These are phyloP conservation scores for Pythium phragmiticola DNA, from an alignment of 352 stramenopile species.

Conservation along the genomic window DNA sequence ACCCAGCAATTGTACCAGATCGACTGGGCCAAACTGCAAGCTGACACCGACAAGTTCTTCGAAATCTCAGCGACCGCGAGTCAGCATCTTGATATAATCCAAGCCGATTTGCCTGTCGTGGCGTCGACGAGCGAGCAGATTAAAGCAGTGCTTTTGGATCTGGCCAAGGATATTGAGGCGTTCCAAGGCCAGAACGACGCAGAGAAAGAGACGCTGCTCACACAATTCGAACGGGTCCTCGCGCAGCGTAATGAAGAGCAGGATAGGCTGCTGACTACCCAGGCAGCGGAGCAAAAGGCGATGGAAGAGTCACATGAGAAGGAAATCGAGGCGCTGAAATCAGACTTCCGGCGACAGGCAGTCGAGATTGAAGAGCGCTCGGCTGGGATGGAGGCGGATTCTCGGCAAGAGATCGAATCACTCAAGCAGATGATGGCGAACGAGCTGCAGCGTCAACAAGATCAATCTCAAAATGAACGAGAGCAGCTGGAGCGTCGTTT, in stretches of 20 bases:
- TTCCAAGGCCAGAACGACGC: slow-evolving; percentile 45
- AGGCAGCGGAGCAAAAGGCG: slow-evolving; percentile 33
- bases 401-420: slow-evolving; percentile 36
- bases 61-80: slow-evolving; percentile 51
- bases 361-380: slow-evolving; percentile 34
- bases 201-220: slow-evolving; percentile 37
- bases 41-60: slow-evolving; percentile 57
- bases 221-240: slow-evolving; percentile 40
- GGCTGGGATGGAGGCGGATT: slow-evolving; percentile 29
- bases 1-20: slow-evolving; percentile 49
- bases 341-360: slow-evolving; percentile 32
- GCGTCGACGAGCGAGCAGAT: slow-evolving; percentile 36
- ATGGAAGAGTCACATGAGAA: slow-evolving; percentile 30
- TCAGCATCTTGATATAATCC: slow-evolving; percentile 52
- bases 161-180: slow-evolving; percentile 46
- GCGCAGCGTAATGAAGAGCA: slow-evolving; percentile 49
- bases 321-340: slow-evolving; percentile 27
- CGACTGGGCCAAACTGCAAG: slow-evolving; percentile 42
- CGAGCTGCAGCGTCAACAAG: slow-evolving; percentile 21
- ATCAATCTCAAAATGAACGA: slow-evolving; percentile 5
- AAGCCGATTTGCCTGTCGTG: slow-evolving; percentile 47
- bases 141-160: slow-evolving; percentile 29
- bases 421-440: slow-evolving; percentile 31
- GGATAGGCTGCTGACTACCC: slow-evolving; percentile 34
- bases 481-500: slow-evolving; percentile 1